phyloP scores from a whole-genome alignment of 2,329 filamentous ascomycete genomes.

The Sordariomycetes sp. region DNA sequence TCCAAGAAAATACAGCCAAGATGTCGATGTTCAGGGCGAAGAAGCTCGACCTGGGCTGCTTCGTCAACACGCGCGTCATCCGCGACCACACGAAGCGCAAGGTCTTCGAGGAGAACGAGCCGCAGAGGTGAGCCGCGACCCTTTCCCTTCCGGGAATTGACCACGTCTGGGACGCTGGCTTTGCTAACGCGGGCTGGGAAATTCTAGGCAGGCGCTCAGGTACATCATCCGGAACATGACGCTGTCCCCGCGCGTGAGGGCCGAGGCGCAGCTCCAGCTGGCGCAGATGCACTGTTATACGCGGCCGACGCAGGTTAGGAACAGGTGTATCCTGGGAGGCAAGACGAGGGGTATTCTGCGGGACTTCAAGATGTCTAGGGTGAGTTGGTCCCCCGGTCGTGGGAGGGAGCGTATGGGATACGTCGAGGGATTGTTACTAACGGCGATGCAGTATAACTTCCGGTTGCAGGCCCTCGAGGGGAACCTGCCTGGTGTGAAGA shows the following conservation, averaged over 20 bases:
- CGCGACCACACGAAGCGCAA: constrained; percentile 96
- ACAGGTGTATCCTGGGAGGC: constrained; percentile 87
- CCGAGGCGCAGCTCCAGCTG: constrained; percentile 86
- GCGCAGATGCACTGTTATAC: constrained; percentile 96
- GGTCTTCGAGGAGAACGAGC: constrained; percentile 76
- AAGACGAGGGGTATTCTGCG: constrained; percentile 82
- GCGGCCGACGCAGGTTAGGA: constrained; percentile 83
- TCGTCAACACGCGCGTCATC: constrained; percentile 75
- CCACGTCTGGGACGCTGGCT: background rate
- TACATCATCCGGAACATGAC: constrained; percentile 92
- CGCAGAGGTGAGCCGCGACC: constrained; percentile 57
- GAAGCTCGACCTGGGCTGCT: constrained; percentile 81
- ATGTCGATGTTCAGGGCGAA: constrained; percentile 86
- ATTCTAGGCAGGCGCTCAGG: constrained; percentile 73
- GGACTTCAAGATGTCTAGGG: constrained; percentile 85
- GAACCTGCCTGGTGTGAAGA: constrained; percentile 82
- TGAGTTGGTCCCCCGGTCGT: constrained; percentile 35
- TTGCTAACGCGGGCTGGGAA: background rate
- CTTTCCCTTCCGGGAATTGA: background rate
- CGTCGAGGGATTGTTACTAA: constrained; percentile 12
- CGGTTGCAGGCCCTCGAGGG: constrained; percentile 79
- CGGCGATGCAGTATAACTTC: constrained; percentile 69
- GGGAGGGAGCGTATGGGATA: background rate
- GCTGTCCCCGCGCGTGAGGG: constrained; percentile 69
- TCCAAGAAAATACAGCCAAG: constrained; percentile 20